These are phyloP conservation scores for Penicillium soppii DNA, from an alignment of 495 filamentous ascomycete genomes.

Conservation along the genomic window DNA sequence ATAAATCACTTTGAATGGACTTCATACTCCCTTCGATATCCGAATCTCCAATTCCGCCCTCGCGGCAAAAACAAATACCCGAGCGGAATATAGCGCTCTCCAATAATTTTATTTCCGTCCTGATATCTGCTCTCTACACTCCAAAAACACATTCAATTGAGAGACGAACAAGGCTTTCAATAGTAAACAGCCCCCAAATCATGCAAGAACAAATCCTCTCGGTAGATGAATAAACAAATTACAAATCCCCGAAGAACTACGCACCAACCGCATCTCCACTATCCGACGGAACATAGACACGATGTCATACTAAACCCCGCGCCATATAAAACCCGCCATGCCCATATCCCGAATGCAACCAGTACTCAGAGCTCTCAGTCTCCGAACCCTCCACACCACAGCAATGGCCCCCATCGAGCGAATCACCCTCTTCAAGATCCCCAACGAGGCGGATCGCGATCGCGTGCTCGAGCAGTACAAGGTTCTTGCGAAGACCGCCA, in stretches of 20 bases:
- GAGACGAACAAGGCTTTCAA: background rate
- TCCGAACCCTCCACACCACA: background rate
- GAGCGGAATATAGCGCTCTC: constrained; percentile 6
- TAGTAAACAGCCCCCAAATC: background rate
- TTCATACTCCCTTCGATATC: background rate
- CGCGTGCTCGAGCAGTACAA: constrained; percentile 50
- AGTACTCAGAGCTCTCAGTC: background rate
- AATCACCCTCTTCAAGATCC: constrained; percentile 61
- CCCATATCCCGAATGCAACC: background rate
- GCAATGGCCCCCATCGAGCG: constrained; percentile 51
- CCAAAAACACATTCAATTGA: background rate
- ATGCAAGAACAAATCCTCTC: no score
- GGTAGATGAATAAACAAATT: background rate
- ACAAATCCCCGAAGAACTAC: background rate
- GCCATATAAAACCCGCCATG: constrained; percentile 1
- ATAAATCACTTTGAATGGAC: background rate
- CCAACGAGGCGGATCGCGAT: constrained; percentile 44
- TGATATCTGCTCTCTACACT: background rate
- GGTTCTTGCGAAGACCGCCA: constrained; percentile 47
- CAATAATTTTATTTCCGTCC: background rate
- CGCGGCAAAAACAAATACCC: background rate
- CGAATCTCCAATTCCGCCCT: constrained; percentile 4
- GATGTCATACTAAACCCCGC: background rate
- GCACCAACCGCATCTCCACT: background rate
- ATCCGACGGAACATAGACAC: constrained; percentile 5